phyloP scores from a whole-genome alignment of 371 early-diverging fungal species.

The Rhizopus delemar region DNA sequence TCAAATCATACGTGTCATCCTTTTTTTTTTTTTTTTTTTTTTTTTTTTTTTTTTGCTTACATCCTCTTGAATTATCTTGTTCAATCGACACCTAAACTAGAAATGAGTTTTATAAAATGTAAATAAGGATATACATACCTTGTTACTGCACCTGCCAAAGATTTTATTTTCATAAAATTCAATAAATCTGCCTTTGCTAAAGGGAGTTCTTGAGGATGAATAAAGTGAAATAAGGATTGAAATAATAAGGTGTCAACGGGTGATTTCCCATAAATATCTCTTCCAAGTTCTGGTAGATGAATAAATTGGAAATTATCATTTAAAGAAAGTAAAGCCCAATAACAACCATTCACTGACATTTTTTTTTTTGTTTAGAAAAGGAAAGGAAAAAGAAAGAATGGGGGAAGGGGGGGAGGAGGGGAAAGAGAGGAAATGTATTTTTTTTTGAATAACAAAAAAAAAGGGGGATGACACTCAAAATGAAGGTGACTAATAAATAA shows the following conservation, averaged over 20 bases:
- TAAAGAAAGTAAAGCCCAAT: constrained; percentile 56
- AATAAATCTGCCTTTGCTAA: constrained; percentile 53
- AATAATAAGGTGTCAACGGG: constrained; percentile 42
- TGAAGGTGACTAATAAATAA: too few species aligned
- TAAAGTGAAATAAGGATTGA: constrained; percentile 54
- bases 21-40: neutral
- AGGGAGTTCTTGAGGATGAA: constrained; percentile 61
- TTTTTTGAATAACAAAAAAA: too few species aligned
- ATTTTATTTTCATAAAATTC: constrained; percentile 51
- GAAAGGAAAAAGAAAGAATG: neutral
- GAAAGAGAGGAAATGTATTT: too few species aligned
- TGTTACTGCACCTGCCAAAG: constrained; percentile 60
- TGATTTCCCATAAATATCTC: constrained; percentile 35
- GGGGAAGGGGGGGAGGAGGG: too few species aligned
- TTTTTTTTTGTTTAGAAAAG: neutral
- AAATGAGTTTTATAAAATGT: neutral
- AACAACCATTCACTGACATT: constrained; percentile 30
- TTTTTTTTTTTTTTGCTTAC: neutral
- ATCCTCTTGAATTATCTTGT: neutral
- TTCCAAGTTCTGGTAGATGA: neutral
- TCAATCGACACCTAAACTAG: constrained; percentile 14
- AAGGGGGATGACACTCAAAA: too few species aligned
- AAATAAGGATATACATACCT: constrained; percentile 48
- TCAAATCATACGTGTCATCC: neutral
- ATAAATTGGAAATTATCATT: constrained; percentile 48